These are phyloP conservation scores for Croton laevigatus DNA, from an alignment of 441 rosid species.

Conservation along the genomic window DNA sequence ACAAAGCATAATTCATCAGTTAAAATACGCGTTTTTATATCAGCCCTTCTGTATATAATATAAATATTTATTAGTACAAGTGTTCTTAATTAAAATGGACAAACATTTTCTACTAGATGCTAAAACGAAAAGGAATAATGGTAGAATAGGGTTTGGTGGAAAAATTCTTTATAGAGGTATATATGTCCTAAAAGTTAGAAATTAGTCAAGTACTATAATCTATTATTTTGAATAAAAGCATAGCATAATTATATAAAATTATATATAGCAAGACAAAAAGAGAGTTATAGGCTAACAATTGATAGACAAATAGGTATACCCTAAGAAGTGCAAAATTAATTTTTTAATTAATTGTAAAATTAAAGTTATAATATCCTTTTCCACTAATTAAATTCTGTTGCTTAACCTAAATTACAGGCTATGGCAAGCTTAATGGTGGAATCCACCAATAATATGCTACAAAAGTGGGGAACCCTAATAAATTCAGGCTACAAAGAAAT, in stretches of 20 bases:
- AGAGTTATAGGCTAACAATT: too few species aligned
- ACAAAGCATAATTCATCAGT: too few species aligned
- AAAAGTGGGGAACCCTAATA: slow-evolving; percentile 37
- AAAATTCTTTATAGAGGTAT: neutral
- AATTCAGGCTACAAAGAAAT: slow-evolving; percentile 49
- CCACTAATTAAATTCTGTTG: slow-evolving; percentile 14
- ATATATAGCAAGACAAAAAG: too few species aligned
- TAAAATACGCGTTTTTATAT: too few species aligned
- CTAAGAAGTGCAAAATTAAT: neutral
- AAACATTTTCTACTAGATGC: neutral
- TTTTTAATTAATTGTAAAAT: neutral
- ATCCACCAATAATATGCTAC: slow-evolving; percentile 65
- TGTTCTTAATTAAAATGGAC: neutral
- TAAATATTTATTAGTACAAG: neutral
- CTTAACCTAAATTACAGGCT: slow-evolving; percentile 17
- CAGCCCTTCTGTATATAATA: neutral
- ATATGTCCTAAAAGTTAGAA: too few species aligned
- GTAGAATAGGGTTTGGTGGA: neutral
- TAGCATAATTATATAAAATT: too few species aligned
- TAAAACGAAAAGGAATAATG: neutral
- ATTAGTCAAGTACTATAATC: too few species aligned
- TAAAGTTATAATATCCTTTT: neutral
- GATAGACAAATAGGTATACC: neutral
- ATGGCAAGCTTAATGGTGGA: slow-evolving; percentile 58
- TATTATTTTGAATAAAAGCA: too few species aligned